A percentile compares a stretch with the other conserved stretches of the same genome.
Conservation (phyloP, 352 stramenopile species). For the Phytophthora podocarpi region DNA sequence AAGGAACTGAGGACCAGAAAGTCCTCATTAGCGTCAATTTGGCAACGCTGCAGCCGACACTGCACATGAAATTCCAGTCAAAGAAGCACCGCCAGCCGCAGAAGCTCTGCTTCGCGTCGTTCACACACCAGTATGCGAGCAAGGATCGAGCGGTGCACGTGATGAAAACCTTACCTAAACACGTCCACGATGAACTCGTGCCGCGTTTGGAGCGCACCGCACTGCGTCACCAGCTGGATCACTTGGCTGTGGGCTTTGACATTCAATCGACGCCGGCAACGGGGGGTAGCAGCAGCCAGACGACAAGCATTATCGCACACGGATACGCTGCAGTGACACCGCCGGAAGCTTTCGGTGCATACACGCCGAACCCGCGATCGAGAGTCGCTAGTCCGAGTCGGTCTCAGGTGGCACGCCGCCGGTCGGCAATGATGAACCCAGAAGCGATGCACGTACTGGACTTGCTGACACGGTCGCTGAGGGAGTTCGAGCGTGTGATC, state of each 20-base stretch:
- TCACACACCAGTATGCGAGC: slow-evolving; percentile 49
- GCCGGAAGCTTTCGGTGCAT: slow-evolving; percentile 35
- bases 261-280: slow-evolving; percentile 40
- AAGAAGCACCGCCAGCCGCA: slow-evolving; percentile 44
- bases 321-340: slow-evolving; percentile 54
- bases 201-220: slow-evolving; percentile 41
- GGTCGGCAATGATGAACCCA: slow-evolving; percentile 53
- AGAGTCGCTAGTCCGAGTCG: slow-evolving; percentile 4
- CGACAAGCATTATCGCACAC: slow-evolving; percentile 51
- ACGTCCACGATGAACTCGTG: slow-evolving; percentile 58
- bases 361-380: slow-evolving; percentile 5
- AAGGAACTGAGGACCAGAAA: slow-evolving; percentile 15
- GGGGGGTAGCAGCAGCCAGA: slow-evolving; percentile 33
- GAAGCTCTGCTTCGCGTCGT: slow-evolving; percentile 47
- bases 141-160: slow-evolving; percentile 60
- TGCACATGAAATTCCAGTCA: slow-evolving; percentile 33
- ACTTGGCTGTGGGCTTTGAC: slow-evolving; percentile 60
- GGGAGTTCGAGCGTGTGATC: slow-evolving; percentile 59
- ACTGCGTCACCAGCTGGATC: slow-evolving; percentile 55
- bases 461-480: slow-evolving; percentile 48
- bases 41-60: slow-evolving; percentile 34
- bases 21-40: slow-evolving; percentile 39
- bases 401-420: slow-evolving; percentile 31
- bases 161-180: slow-evolving; percentile 68
- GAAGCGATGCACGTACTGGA: slow-evolving; percentile 59